A percentile compares a stretch with the other conserved stretches of the same genome.
Conservation (phyloP, 1,284 basidiomycete species). For the Cryptococcus depauperatus region DNA sequence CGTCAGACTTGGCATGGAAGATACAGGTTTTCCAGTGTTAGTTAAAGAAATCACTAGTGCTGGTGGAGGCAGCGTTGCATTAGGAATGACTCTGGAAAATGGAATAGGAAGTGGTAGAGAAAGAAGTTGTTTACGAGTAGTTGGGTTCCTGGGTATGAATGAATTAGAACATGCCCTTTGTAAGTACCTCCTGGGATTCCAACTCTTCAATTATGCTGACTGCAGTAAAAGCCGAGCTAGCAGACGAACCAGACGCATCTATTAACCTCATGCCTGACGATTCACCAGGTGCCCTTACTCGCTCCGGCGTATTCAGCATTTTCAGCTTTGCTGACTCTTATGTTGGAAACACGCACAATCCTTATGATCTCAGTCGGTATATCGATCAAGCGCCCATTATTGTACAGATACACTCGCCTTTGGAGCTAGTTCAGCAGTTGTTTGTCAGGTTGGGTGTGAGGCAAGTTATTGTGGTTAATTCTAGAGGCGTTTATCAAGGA, state of each 20-base stretch:
- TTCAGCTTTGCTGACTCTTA: constrained; percentile 40
- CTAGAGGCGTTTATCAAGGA: constrained; percentile 76
- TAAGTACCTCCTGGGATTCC: constrained; percentile 44
- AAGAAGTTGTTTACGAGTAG: constrained; percentile 51
- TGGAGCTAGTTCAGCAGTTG: constrained; percentile 82
- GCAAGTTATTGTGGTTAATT: constrained; percentile 76
- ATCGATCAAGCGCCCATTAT: constrained; percentile 86
- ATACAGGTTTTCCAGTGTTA: constrained; percentile 83
- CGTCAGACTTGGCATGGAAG: constrained; percentile 45
- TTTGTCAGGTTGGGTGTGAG: constrained; percentile 88
- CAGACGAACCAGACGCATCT: constrained; percentile 60
- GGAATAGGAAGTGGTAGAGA: constrained; percentile 7
- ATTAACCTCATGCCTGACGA: constrained; percentile 56
- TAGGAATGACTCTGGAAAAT: constrained; percentile 3
- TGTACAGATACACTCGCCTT: constrained; percentile 69
- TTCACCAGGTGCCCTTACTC: constrained; percentile 7
- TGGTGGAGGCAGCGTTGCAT: constrained; percentile 9
- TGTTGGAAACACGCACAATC: constrained; percentile 48
- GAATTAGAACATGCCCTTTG: constrained; percentile 91
- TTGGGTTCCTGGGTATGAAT: constrained; percentile 86
- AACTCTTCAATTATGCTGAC: not conserved
- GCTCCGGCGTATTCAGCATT: constrained; percentile 29
- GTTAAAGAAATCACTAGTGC: constrained; percentile 48
- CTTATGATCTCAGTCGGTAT: constrained; percentile 77
- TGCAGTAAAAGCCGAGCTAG: constrained; percentile 55